Base-by-base conservation (phyloP, 768 basidiomycete species). In the Mycena amicta region DNA sequence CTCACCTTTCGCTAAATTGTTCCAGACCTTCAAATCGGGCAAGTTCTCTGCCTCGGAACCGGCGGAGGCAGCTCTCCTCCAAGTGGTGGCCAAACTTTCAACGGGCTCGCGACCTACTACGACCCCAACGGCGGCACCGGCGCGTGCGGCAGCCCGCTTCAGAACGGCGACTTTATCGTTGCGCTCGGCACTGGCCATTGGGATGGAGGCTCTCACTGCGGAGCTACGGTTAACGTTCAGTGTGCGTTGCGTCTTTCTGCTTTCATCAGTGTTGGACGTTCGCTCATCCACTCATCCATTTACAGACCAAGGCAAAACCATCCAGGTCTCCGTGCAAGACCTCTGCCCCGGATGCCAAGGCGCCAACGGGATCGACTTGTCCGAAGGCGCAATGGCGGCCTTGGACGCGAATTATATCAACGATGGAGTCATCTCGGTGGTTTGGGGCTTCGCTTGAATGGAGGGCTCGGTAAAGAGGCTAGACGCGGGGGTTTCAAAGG, bases 261-360 rank as follows among this genome's bases (percentile, higher is more conserved):
- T 12, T 12, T n/a, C 46, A 26, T 23, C 23, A 25, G 23, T 45
- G 15, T 47, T n/a, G n/a, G n/a, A n/a, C n/a, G 28, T 47, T 46
- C 27, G 30, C 43, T 53, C 30, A 53, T 31, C 37, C 22, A 26
- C 33, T 37, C 29, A 51, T 26, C 27, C 18, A 37, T 37, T 37
- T 37, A 16, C 22, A 59, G 57, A 54, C 53, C 30, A 54, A 50
- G 39, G 57, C 52, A 20, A 12, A 29, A 53, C 20, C 28, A 54
- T 59, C 39, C 37, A 41, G 33, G 52, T 59, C 47, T 31, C 1
- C 30, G 57, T 50, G 8, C 33, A 54, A 37, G 57, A 59, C 39
- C 53, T 53, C 31, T 59, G 52, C 47, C 57, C 57, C 27, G 52
- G 57, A 5, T 59, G 57, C 57, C 57, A 59, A 29, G 52, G 57